These are phyloP conservation scores for Globisporangium barbulae DNA, from an alignment of 352 stramenopile genomes.

Conservation along the genomic window DNA sequence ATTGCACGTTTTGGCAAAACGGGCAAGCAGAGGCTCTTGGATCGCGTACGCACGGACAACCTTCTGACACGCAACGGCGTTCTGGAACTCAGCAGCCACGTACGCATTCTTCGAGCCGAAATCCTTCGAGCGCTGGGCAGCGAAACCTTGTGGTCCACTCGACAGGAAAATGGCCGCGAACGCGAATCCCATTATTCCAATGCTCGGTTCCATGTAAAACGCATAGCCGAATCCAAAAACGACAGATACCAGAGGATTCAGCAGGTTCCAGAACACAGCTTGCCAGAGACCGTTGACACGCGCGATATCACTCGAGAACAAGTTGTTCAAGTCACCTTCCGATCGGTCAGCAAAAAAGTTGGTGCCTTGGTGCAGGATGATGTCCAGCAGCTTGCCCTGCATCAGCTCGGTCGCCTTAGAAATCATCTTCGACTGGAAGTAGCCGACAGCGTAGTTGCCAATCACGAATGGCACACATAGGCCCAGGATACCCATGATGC, in stretches of 20 bases:
- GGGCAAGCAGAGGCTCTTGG: constrained; percentile 69
- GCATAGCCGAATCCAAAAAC: constrained; percentile 84
- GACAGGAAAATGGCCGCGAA: constrained; percentile 80
- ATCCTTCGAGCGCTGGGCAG: constrained; percentile 78
- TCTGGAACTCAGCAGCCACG: constrained; percentile 85
- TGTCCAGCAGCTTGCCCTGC: constrained; percentile 69
- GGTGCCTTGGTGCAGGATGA: constrained; percentile 77
- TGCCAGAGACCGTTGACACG: constrained; percentile 86
- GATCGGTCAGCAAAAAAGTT: constrained; percentile 83
- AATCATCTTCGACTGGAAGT: constrained; percentile 91
- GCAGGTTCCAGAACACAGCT: constrained; percentile 86
- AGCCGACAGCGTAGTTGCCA: constrained; percentile 83
- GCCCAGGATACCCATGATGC: constrained; percentile 70
- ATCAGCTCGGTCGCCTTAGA: constrained; percentile 81
- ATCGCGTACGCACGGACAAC: constrained; percentile 85
- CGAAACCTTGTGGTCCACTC: constrained; percentile 80
- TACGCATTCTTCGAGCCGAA: constrained; percentile 88
- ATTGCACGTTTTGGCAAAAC: constrained; percentile 65
- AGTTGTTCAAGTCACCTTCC: constrained; percentile 86
- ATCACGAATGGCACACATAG: constrained; percentile 83
- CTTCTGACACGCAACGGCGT: constrained; percentile 82
- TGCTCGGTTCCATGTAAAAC: constrained; percentile 77
- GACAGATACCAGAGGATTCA: constrained; percentile 78
- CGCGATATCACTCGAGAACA: constrained; percentile 84
- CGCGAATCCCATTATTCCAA: constrained; percentile 80